Evolutionary conservation across 495 filamentous ascomycete species (phyloP), one percentile per base, ranked within the genome.

Genomic region (Penicillium alfredii): DNA sequence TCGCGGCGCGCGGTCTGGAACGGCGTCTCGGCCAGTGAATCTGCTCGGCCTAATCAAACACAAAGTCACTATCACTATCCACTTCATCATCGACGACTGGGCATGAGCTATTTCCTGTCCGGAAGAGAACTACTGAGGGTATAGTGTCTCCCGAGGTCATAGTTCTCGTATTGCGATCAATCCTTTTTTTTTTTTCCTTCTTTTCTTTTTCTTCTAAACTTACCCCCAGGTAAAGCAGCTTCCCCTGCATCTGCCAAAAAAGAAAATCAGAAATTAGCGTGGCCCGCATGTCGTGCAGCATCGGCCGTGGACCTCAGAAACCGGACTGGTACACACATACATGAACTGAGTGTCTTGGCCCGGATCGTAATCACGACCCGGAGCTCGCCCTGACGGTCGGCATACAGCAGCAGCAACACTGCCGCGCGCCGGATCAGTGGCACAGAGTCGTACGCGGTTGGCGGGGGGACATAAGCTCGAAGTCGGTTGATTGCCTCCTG

Each of bases 341-440:
- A 80, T 35, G 68, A 74, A 56, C 80, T 78, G 42, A 95, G 60
- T 23, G 73, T 83, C 36, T 78, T 75, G 19, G 87, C 82, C 40
- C 88, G 77, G 61, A 94, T 86, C 15, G 88, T 96, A 36, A 96
- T 73, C 12, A 94, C 87, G 6, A 93, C 81, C 26, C 80, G 67
- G 18, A 94, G 61, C 28, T 90, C 82, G 7, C 88, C 88, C 23
- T 69, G 61, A 11, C 72, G 68, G 53, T 94, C 88, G 20, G 86
- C 84, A 56, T 88, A 94, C 0, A 95, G 76, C 37, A 95, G 73
- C 16, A 95, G 67, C 39, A 95, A 57, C 11, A 95, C 88, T 9
- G 88, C 86, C 13, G 88, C 88, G 13, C 88, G 73, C 30, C 85
- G 69, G 37, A 72, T 76, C 19, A 86, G 53, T 6, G 86, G 87